Percentiles rank a stretch among this genome's conserved stretches.
phyloP scores from a whole-genome alignment of 2,329 filamentous ascomycete species.

The Tolypocladium pustulatum region DNA sequence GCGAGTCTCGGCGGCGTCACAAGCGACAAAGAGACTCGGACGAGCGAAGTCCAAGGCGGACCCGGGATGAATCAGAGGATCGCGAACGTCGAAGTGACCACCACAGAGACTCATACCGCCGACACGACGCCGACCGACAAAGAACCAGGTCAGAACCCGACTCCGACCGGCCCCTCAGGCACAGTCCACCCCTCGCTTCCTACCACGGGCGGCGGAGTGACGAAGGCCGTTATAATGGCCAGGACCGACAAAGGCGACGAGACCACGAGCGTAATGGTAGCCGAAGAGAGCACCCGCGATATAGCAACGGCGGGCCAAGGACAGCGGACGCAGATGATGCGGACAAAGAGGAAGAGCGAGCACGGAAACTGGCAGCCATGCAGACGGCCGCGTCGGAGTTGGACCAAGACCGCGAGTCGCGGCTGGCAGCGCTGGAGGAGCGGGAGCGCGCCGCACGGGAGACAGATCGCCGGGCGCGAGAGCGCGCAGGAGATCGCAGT shows the following conservation, averaged over 20 bases:
- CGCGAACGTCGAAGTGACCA: conserved; percentile 8
- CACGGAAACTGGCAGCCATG: conserved; percentile 62
- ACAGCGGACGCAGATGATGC: conserved; percentile 10
- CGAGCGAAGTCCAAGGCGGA: conserved; percentile 10
- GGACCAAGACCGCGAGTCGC: conserved; percentile 57
- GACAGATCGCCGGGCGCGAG: conserved; percentile 54
- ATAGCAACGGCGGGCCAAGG: conserved; percentile 1
- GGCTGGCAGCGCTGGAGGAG: conserved; percentile 56
- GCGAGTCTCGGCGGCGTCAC: conserved; percentile 3
- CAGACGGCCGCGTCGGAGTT: conserved; percentile 59
- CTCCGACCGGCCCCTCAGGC: conserved; percentile 8
- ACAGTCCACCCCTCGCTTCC: neutral
- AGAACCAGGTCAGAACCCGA: neutral
- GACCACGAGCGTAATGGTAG: neutral
- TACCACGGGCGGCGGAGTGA: neutral
- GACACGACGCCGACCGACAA: conserved; percentile 20
- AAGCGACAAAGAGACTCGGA: conserved; percentile 14
- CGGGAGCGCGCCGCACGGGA: conserved; percentile 54
- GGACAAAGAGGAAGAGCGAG: conserved; percentile 44
- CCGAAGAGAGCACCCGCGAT: conserved; percentile 1
- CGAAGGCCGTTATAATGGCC: neutral
- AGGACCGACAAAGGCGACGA: neutral
- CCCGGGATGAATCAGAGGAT: conserved; percentile 9
- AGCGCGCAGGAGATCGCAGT: conserved; percentile 51
- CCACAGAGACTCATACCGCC: conserved; percentile 5